Conservation (phyloP, 148 eudicot species). For the Tetragonia tetragonoides region DNA sequence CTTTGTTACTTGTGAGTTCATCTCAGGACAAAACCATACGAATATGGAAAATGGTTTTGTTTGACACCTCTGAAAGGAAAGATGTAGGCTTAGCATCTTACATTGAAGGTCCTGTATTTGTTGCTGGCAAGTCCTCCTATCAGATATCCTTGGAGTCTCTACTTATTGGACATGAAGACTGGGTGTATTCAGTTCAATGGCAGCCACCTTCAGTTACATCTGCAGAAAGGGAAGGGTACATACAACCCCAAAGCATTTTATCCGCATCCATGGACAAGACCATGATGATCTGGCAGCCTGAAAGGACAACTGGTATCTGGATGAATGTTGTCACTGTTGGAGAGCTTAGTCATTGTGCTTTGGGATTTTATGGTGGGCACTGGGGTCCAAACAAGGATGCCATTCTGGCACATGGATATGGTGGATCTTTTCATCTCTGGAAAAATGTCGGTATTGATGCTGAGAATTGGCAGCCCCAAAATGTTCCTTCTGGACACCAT, state of each 20-base stretch:
- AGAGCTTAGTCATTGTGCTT: slow-evolving; percentile 92
- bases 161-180: slow-evolving; percentile 96
- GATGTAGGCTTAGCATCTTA: slow-evolving; percentile 68
- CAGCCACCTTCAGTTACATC: slow-evolving; percentile 62
- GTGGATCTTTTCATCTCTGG: slow-evolving; percentile 97
- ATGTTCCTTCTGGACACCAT: slow-evolving; percentile 91
- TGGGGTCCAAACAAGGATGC: slow-evolving; percentile 81
- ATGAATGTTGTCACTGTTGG: slow-evolving; percentile 97
- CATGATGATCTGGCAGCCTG: slow-evolving; percentile 99
- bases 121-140: slow-evolving; percentile 62
- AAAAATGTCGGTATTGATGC: slow-evolving; percentile 62
- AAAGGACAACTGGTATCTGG: slow-evolving; percentile 92
- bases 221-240: slow-evolving; percentile 34
- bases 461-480: slow-evolving; percentile 89
- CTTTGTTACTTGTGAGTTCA: slow-evolving; percentile 75
- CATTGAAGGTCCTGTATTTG: slow-evolving; percentile 83
- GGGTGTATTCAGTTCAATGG: slow-evolving; percentile 98
- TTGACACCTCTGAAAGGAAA: slow-evolving; percentile 33
- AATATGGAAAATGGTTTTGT: slow-evolving; percentile 66
- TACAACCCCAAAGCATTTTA: slow-evolving; percentile 73
- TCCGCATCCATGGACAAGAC: slow-evolving; percentile 99
- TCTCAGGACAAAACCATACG: slow-evolving; percentile 89
- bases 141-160: slow-evolving; percentile 88
- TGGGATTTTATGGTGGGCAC: slow-evolving; percentile 96
- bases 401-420: slow-evolving; percentile 96